Base-by-base conservation (phyloP, 306 rosid genomes). In the Trifolium pratense region DNA sequence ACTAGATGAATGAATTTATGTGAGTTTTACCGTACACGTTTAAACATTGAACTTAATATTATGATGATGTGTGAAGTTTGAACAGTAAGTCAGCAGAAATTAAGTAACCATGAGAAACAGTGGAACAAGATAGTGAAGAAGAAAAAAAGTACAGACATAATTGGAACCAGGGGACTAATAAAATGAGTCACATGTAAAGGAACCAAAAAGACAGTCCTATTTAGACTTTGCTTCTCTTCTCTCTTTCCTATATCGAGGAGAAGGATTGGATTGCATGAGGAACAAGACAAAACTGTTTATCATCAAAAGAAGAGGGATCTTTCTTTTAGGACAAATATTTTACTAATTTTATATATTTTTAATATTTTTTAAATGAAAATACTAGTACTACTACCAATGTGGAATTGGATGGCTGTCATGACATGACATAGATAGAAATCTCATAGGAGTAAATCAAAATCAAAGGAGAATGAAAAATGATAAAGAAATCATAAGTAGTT, bases 161-260 rank as follows among this genome's bases (percentile, higher is more conserved):
- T 29, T 59, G 11, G 40, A 59, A 59, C 18, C 40, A 59, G 46
- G 46, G 3, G 67, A 29, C 55, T 43, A 13, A 14, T 66, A 43
- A 66, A 43, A 66, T 43, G 60, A 68, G 60, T 68, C 73, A 68
- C 73, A 68, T 68, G 60, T 26, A 68, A 45, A 31, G 57, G 73
- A 32, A 64, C 59, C 70, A 48, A 68, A 68, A 31, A n/a, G 9
- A 48, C 59, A 46, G 60, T 29, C 29, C 25, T 43, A 16, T 34
- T 34, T 32, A 34, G 23, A 8, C 25, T 29, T 26, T 7, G 18
- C 29, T 59, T 25, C 40, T 59, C 66, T 3, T 29, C 32, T 29
- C 32, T 26, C 31, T 52, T 4, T 37, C 51, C 11, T 39, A 39
- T 37, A 17, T 65, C 70, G 53, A 65, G 53, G 70, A 65, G 51